Conservation (phyloP, 2,329 filamentous ascomycete species). For the Monosporascus sp. region DNA sequence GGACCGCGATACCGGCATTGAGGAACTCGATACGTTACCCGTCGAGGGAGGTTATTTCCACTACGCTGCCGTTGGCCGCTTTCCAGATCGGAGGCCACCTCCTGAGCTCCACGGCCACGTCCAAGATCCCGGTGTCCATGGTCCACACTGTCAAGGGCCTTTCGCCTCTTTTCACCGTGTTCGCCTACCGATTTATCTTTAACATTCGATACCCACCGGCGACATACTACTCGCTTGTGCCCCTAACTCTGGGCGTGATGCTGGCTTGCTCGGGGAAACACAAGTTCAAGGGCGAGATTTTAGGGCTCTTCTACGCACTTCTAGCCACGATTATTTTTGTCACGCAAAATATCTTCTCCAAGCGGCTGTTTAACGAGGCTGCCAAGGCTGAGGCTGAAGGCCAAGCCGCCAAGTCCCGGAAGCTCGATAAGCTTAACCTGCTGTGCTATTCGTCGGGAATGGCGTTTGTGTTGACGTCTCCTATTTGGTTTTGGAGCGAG, state of each 20-base stretch:
- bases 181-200: constrained; percentile 87
- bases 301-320: constrained; percentile 86
- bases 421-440: constrained; percentile 93
- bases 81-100: constrained; percentile 95
- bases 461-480: constrained; percentile 80
- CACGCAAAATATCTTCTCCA: constrained; percentile 97
- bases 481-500: constrained; percentile 92
- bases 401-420: constrained; percentile 57
- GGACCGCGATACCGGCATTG: constrained; percentile 68
- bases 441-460: constrained; percentile 95
- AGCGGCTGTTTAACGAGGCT: constrained; percentile 94
- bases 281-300: constrained; percentile 73
- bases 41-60: constrained; percentile 73
- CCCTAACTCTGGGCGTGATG: constrained; percentile 90
- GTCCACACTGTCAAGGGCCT: constrained; percentile 98
- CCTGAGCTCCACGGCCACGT: constrained; percentile 86
- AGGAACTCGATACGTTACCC: constrained; percentile 79
- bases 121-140: constrained; percentile 90
- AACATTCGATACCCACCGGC: constrained; percentile 80
- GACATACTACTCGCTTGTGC: constrained; percentile 86
- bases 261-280: constrained; percentile 85
- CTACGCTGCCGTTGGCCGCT: constrained; percentile 82
- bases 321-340: constrained; percentile 92
- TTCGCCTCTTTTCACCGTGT: constrained; percentile 89
- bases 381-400: constrained; percentile 77